phyloP scores from a whole-genome alignment of 306 rosid genomes.

The Potentilla sterilis region DNA sequence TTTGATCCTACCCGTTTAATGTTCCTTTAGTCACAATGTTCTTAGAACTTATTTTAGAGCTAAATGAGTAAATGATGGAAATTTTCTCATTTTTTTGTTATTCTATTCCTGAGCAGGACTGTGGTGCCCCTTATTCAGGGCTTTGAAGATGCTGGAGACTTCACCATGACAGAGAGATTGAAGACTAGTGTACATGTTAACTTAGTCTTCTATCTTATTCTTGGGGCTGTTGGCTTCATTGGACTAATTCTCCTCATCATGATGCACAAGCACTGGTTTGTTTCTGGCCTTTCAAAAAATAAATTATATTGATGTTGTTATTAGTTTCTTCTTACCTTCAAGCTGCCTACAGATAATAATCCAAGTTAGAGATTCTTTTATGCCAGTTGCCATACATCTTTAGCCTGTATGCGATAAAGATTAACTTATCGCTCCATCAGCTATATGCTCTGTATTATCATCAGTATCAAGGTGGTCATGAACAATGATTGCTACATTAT shows the following conservation, averaged over 20 bases:
- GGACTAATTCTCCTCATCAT: conserved; percentile 73
- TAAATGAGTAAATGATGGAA: conserved; percentile 20
- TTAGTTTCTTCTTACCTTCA: conserved; percentile 24
- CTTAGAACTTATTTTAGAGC: conserved; percentile 22
- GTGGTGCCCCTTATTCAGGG: conserved; percentile 99
- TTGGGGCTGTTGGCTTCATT: conserved; percentile 71
- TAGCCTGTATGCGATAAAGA: not conserved
- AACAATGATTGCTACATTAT: not conserved
- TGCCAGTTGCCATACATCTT: not conserved
- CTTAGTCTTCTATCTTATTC: conserved; percentile 73
- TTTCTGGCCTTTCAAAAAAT: conserved; percentile 28
- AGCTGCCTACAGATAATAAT: conserved; percentile 6
- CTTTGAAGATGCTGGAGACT: conserved; percentile 99
- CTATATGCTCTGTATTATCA: not conserved
- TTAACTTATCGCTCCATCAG: not conserved
- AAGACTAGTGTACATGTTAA: conserved; percentile 92
- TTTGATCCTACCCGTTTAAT: not conserved
- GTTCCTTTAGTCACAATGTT: not conserved
- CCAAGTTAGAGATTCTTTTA: not conserved
- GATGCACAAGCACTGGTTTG: conserved; percentile 66
- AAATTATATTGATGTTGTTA: conserved; percentile 16
- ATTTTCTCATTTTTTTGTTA: conserved; percentile 46
- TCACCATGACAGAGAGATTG: conserved; percentile 78
- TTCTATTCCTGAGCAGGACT: conserved; percentile 76
- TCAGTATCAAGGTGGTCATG: too few relatives aligned